Percentiles rank a stretch among this genome's conserved stretches.
phyloP scores from a whole-genome alignment of 1,284 basidiomycete genomes.

The Afroboletus lepidellus region DNA sequence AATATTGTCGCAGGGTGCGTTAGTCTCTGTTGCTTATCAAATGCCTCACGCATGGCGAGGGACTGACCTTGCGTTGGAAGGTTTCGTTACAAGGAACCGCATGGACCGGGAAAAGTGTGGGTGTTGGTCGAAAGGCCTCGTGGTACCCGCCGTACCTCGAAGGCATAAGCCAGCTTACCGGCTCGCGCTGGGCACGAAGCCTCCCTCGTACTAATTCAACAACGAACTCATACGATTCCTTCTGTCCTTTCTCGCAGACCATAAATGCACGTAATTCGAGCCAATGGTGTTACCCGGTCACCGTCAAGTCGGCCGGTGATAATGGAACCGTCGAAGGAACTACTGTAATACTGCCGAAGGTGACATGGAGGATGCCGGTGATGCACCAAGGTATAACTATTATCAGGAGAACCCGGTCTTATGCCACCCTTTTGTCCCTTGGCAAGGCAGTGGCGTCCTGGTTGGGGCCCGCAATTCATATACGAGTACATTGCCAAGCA shows the following conservation, averaged over 20 bases:
- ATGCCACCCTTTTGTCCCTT: conserved; percentile 47
- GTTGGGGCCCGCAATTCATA: no score
- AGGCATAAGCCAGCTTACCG: no score
- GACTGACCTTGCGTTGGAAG: no score
- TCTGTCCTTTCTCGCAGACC: conserved; percentile 62
- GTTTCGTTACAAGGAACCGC: no score
- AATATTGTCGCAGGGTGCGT: conserved; percentile 64
- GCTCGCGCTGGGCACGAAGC: no score
- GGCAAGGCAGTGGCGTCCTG: conserved; percentile 72
- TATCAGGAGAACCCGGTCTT: conserved; percentile 8
- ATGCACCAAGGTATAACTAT: conserved; percentile 6
- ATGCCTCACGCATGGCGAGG: no score
- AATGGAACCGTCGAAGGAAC: conserved; percentile 1
- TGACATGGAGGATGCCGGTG: conserved; percentile 4
- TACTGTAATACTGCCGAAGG: conserved; percentile 3
- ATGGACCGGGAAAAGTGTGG: no score
- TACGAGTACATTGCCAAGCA: no score
- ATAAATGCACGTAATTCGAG: conserved; percentile 53
- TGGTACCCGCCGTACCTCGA: no score
- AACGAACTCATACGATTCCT: conserved; percentile 80
- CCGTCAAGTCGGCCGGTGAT: neutral
- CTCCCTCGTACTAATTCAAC: conserved; percentile 80
- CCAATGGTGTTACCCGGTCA: conserved; percentile 48
- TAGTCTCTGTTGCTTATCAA: no score
- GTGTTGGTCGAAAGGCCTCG: no score